Percentiles rank a stretch among this genome's conserved stretches.
Conservation (phyloP, 139 green algal species). For the Diplosphaera chodatii region DNA sequence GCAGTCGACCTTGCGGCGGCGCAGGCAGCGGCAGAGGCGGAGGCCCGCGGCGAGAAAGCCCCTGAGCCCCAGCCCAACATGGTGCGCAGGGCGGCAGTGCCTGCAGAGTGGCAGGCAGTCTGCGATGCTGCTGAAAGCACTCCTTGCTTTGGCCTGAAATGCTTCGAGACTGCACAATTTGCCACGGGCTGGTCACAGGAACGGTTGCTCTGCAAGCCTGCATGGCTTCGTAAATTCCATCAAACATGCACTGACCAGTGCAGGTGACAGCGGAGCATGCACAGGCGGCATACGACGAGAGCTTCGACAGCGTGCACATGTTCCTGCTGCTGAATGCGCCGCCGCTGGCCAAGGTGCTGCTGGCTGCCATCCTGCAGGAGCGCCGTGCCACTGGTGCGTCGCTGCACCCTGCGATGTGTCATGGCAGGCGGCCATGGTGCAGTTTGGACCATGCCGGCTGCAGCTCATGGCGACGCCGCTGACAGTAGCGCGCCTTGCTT, state of each 20-base stretch:
- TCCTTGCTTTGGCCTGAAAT: too few species aligned
- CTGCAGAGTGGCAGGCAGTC: too few species aligned
- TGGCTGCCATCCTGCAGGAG: constrained; percentile 66
- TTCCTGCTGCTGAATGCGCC: constrained; percentile 43
- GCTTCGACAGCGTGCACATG: constrained; percentile 55
- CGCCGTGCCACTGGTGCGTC: constrained; percentile 37
- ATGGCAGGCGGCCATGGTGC: too few species aligned
- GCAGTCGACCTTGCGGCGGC: background rate
- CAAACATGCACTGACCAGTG: too few species aligned
- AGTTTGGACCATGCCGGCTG: too few species aligned
- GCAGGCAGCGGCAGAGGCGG: constrained; percentile 32
- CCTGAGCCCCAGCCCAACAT: background rate
- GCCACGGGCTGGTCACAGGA: constrained; percentile 5
- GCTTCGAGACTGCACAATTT: background rate
- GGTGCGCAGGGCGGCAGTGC: too few species aligned
- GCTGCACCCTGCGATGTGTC: too few species aligned
- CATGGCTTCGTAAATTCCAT: too few species aligned
- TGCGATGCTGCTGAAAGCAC: too few species aligned
- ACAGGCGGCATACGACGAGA: constrained; percentile 44
- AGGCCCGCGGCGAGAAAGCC: background rate
- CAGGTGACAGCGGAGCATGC: constrained; percentile 38
- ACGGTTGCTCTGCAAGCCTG: too few species aligned
- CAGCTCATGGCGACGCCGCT: too few species aligned
- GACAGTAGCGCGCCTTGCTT: too few species aligned
- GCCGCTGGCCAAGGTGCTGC: constrained; percentile 53